Percentiles rank a stretch among this genome's conserved stretches.
phyloP scores from a whole-genome alignment of 2,329 filamentous ascomycete species.

The Diplodia corticola region DNA sequence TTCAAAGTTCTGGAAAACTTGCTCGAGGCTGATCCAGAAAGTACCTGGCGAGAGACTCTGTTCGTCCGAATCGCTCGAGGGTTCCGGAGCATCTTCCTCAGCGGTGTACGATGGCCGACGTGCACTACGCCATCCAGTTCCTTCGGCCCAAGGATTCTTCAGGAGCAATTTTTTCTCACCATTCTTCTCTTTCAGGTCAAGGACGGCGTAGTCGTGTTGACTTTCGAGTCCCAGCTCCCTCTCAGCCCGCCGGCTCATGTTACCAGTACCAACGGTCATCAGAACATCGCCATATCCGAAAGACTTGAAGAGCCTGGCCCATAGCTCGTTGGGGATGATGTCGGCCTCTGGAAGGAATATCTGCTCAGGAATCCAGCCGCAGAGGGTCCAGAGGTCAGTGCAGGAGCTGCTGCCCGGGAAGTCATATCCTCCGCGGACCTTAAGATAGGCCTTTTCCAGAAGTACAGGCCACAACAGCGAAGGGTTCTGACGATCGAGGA shows the following conservation, averaged over 20 bases:
- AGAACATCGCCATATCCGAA: conserved; percentile 80
- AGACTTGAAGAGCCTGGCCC: conserved; percentile 72
- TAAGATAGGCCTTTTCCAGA: conserved; percentile 94
- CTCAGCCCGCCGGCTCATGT: conserved; percentile 75
- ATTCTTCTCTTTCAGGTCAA: conserved; percentile 70
- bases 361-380: conserved; percentile 96
- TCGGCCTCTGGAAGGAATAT: conserved; percentile 59
- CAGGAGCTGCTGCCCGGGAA: conserved; percentile 97
- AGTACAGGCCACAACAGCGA: conserved; percentile 87
- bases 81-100: background rate
- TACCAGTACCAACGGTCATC: conserved; percentile 86
- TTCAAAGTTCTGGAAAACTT: conserved; percentile 88
- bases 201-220: conserved; percentile 90
- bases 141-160: conserved; percentile 95
- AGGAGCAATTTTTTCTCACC: conserved; percentile 71
- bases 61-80: background rate
- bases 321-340: conserved; percentile 71
- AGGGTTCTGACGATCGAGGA: conserved; percentile 81
- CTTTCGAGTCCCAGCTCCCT: conserved; percentile 77
- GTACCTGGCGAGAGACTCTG: conserved; percentile 60
- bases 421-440: conserved; percentile 92
- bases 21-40: conserved; percentile 90
- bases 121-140: conserved; percentile 68
- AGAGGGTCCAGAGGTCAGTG: conserved; percentile 89
- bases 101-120: background rate